A percentile compares a stretch with the other conserved stretches of the same genome.
Conservation (phyloP, 495 filamentous ascomycete species). For the Hyphodiscus hymeniophilus region DNA sequence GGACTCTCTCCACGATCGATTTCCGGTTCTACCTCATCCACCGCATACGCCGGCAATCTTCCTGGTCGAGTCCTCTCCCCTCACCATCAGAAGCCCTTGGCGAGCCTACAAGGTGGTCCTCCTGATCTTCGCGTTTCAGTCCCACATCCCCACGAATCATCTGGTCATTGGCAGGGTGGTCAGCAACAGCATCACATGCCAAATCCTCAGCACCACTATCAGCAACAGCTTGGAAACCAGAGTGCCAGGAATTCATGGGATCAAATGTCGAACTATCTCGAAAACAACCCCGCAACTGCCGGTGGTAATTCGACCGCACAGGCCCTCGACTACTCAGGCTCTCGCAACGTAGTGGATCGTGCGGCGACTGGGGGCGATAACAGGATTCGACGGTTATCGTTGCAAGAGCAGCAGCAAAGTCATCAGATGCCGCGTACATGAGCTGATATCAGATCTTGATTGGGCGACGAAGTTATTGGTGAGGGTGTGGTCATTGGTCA, state of each 20-base stretch:
- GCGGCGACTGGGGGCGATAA: background rate
- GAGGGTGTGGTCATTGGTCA: background rate
- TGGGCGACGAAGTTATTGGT: background rate
- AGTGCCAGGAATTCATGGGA: constrained; percentile 16
- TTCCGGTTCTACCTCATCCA: constrained; percentile 17
- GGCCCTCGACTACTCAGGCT: background rate
- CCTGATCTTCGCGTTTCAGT: constrained; percentile 21
- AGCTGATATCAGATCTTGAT: background rate
- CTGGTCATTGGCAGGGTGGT: constrained; percentile 9
- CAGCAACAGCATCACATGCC: constrained; percentile 16
- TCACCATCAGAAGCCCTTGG: constrained; percentile 14
- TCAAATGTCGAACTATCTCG: constrained; percentile 11
- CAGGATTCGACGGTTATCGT: background rate
- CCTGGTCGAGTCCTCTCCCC: constrained; percentile 20
- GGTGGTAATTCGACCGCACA: constrained; percentile 10
- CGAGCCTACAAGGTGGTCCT: constrained; percentile 12
- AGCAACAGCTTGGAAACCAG: constrained; percentile 4
- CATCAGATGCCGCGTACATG: background rate
- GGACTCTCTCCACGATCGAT: constrained; percentile 19
- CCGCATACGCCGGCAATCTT: constrained; percentile 9
- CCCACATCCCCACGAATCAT: constrained; percentile 16
- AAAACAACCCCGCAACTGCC: constrained; percentile 11
- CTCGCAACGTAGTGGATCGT: background rate
- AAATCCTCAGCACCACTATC: constrained; percentile 1
- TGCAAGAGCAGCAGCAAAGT: background rate